Percentiles rank a stretch among this genome's conserved stretches.
phyloP scores from a whole-genome alignment of 306 rosid species.

The Dalbergia oliveri region DNA sequence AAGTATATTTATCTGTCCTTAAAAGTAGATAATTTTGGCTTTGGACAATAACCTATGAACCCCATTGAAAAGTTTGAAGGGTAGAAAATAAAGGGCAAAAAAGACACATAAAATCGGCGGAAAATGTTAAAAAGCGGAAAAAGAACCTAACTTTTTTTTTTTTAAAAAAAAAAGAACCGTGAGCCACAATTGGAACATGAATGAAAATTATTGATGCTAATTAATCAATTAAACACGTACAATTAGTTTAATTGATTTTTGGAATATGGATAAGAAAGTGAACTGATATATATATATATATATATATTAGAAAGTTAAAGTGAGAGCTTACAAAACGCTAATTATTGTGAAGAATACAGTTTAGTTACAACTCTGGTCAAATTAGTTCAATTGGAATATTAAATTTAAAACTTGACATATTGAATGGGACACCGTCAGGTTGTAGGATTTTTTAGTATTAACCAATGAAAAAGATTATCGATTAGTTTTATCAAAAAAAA shows the following conservation, averaged over 20 bases:
- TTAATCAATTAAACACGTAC: neutral
- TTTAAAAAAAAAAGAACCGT: neutral
- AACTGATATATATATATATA: no score
- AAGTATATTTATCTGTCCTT: conserved; percentile 31
- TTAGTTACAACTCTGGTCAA: no score
- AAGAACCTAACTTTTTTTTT: neutral
- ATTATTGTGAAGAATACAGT: neutral
- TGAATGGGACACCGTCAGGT: neutral
- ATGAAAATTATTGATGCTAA: neutral
- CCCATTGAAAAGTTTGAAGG: conserved; percentile 17
- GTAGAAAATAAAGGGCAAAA: neutral
- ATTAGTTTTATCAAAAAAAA: no score
- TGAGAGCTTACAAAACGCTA: neutral
- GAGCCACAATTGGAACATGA: neutral
- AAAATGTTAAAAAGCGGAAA: conserved; percentile 37
- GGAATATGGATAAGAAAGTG: neutral
- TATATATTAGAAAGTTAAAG: neutral
- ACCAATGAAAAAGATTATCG: no score
- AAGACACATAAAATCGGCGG: neutral
- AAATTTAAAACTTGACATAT: neutral
- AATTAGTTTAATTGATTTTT: neutral
- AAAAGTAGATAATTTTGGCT: conserved; percentile 45
- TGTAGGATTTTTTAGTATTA: neutral
- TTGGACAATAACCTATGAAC: conserved; percentile 23
- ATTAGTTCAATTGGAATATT: no score